Conservation (phyloP, 495 filamentous ascomycete genomes). For the Neurospora sp. region DNA sequence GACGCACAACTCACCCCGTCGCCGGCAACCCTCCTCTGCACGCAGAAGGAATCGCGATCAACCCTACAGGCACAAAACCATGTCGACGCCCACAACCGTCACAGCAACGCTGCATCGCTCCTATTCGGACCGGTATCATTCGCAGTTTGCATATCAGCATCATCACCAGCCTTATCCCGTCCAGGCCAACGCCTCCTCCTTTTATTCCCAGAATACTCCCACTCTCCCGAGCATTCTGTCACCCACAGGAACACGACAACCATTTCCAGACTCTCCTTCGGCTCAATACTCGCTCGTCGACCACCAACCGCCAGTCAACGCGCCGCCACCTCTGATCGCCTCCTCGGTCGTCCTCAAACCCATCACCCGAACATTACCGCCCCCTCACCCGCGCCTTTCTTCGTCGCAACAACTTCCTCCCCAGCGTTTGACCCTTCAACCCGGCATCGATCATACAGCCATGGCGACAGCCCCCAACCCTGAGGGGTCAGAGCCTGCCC, state of each 20-base stretch:
- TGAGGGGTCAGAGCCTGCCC: conserved; percentile 17
- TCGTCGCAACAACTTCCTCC: neutral
- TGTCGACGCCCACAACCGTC: conserved; percentile 81
- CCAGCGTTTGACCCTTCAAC: conserved; percentile 5
- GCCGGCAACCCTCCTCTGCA: neutral
- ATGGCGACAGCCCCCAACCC: conserved; percentile 29
- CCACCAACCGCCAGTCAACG: conserved; percentile 30
- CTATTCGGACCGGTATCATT: conserved; percentile 61
- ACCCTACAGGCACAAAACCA: conserved; percentile 26
- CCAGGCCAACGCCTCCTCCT: conserved; percentile 31
- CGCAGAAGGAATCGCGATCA: neutral
- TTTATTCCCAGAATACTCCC: conserved; percentile 9
- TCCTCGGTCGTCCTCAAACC: conserved; percentile 5
- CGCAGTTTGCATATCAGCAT: conserved; percentile 17
- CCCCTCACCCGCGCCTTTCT: neutral
- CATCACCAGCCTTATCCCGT: conserved; percentile 13
- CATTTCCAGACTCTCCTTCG: conserved; percentile 41
- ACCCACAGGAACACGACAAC: conserved; percentile 2
- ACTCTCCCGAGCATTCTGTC: neutral
- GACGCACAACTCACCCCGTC: neutral
- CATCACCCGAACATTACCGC: neutral
- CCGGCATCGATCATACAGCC: conserved; percentile 17
- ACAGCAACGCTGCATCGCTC: conserved; percentile 67
- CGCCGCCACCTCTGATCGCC: conserved; percentile 17
- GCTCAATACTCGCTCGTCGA: conserved; percentile 20